Evolutionary conservation across 192 early-diverging fungal genomes (phyloP).

Genomic region (Allomyces javanicus): DNA sequence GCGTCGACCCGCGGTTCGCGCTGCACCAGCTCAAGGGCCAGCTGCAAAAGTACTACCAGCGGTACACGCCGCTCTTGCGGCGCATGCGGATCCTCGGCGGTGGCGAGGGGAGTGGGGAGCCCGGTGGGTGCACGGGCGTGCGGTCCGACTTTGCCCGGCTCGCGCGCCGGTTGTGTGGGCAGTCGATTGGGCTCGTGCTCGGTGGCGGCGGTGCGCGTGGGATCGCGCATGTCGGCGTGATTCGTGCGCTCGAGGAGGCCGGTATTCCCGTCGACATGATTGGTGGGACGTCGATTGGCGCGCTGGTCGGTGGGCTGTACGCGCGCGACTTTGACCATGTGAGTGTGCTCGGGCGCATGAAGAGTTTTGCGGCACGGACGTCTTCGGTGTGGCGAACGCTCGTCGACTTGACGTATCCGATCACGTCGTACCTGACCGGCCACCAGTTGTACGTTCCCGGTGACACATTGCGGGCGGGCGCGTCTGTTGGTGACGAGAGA

Average conservation of each 20-base stretch:
- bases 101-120: slow-evolving; percentile 24
- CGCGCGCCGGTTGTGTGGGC: slow-evolving; percentile 75
- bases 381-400: slow-evolving; percentile 69
- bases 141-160: slow-evolving; percentile 49
- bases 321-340: slow-evolving; percentile 75
- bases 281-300: slow-evolving; percentile 92
- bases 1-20: slow-evolving; percentile 12
- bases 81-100: slow-evolving; percentile 9
- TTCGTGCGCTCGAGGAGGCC: slow-evolving; percentile 86
- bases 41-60: slow-evolving; percentile 44
- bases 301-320: slow-evolving; percentile 87
- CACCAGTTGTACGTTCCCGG: slow-evolving; percentile 1
- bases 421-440: slow-evolving; percentile 73
- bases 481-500: background rate
- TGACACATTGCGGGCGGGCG: background rate
- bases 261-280: slow-evolving; percentile 95
- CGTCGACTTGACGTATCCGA: slow-evolving; percentile 87
- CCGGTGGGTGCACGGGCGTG: slow-evolving; percentile 1
- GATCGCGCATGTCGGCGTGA: slow-evolving; percentile 75
- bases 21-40: slow-evolving; percentile 42
- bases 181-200: slow-evolving; percentile 79
- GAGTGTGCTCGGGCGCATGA: slow-evolving; percentile 63
- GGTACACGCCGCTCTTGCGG: slow-evolving; percentile 7
- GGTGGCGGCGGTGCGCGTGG: slow-evolving; percentile 96
- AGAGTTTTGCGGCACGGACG: slow-evolving; percentile 61